Percentiles rank a stretch among this genome's conserved stretches.
Conservation (phyloP, 805 yeast genomes). For the Myxozyma geophila region DNA sequence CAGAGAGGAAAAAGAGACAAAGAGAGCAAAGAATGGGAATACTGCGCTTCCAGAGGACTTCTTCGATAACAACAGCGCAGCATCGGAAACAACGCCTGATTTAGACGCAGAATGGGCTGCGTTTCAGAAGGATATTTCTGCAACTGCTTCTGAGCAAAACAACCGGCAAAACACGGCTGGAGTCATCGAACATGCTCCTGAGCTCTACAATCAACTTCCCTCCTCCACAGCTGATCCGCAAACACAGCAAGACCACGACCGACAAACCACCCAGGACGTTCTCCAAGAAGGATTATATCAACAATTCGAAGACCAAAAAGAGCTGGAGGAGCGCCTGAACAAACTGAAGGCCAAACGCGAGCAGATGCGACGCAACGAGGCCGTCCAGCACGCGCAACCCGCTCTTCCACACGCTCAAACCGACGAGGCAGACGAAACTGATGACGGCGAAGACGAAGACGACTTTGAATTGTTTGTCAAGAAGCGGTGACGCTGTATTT, state of each 20-base stretch:
- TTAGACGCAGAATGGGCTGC: conserved; percentile 37
- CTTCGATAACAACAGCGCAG: neutral
- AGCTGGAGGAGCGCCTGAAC: conserved; percentile 22
- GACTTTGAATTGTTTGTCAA: neutral
- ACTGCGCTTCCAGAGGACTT: neutral
- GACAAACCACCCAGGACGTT: conserved; percentile 18
- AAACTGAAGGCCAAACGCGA: conserved; percentile 30
- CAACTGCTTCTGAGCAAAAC: conserved; percentile 4
- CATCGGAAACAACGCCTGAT: conserved; percentile 5
- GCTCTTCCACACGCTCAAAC: conserved; percentile 1
- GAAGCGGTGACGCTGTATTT: neutral
- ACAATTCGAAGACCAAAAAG: conserved; percentile 33
- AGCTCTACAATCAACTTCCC: neutral
- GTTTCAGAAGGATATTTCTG: conserved; percentile 31
- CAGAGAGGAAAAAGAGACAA: neutral
- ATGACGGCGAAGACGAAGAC: conserved; percentile 10
- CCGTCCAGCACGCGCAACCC: neutral
- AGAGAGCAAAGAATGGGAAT: conserved; percentile 2
- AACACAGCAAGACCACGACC: neutral
- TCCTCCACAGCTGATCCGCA: neutral
- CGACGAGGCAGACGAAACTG: conserved; percentile 23
- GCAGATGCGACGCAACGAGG: conserved; percentile 8
- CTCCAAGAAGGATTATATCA: conserved; percentile 21
- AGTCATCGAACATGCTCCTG: conserved; percentile 13
- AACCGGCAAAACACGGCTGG: neutral